Percentiles rank a stretch among this genome's conserved stretches.
phyloP scores from a whole-genome alignment of 768 basidiomycete species.

The Hortiboletus campestris region DNA sequence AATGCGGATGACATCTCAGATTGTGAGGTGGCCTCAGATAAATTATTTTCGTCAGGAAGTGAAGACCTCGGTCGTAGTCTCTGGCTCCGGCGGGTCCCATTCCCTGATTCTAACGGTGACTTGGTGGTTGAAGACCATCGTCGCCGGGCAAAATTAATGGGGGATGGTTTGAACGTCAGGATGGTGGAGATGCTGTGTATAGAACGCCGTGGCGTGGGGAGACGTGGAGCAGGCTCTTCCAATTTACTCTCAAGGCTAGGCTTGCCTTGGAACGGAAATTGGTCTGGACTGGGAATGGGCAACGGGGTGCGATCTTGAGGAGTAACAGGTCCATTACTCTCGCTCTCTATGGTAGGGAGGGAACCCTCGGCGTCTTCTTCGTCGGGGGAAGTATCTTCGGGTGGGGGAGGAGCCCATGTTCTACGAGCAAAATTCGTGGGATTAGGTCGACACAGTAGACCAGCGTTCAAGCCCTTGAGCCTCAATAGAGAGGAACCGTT shows the following conservation, averaged over 20 bases:
- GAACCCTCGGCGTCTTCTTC: slow-evolving; percentile 32
- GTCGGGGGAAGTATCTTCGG: slow-evolving; percentile 35
- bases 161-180: slow-evolving; percentile 58
- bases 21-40: slow-evolving; percentile 26
- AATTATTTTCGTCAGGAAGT: slow-evolving; percentile 30
- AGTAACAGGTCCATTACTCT: slow-evolving; percentile 51
- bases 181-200: slow-evolving; percentile 35
- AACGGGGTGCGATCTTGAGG: slow-evolving; percentile 52
- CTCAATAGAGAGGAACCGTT: slow-evolving; percentile 25
- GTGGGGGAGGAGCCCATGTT: slow-evolving; percentile 49
- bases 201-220: slow-evolving; percentile 23
- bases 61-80: slow-evolving; percentile 33
- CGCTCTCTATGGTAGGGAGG: slow-evolving; percentile 43
- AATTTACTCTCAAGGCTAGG: slow-evolving; percentile 16
- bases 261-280: slow-evolving; percentile 23
- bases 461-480: slow-evolving; percentile 39
- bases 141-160: slow-evolving; percentile 60
- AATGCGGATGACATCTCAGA: slow-evolving; percentile 29
- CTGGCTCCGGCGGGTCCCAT: slow-evolving; percentile 34
- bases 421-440: slow-evolving; percentile 58
- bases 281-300: slow-evolving; percentile 37
- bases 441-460: slow-evolving; percentile 56
- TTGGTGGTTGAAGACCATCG: slow-evolving; percentile 51
- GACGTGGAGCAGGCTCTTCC: slow-evolving; percentile 23
- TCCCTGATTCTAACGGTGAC: slow-evolving; percentile 35